phyloP scores from a whole-genome alignment of 352 stramenopile genomes.

The Phytophthora multivora region DNA sequence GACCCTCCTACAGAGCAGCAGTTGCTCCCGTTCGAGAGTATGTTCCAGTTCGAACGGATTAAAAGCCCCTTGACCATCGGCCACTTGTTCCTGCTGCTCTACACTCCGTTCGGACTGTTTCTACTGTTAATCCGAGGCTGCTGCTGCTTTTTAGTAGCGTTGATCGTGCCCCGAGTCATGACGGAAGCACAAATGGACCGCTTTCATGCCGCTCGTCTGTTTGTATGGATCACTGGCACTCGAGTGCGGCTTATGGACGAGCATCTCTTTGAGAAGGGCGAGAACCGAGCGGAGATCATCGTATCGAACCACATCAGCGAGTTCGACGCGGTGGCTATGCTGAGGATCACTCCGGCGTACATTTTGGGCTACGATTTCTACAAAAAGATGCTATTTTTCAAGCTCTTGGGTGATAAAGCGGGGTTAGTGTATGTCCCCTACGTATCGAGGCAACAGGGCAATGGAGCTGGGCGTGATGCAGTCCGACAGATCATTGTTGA shows the following conservation, averaged over 20 bases:
- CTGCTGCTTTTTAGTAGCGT: constrained; percentile 45
- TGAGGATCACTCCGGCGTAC: constrained; percentile 53
- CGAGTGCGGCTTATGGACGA: constrained; percentile 46
- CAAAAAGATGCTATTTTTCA: constrained; percentile 79
- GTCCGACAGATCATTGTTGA: constrained; percentile 71
- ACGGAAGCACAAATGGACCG: constrained; percentile 55
- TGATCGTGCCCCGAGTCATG: constrained; percentile 49
- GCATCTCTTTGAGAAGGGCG: constrained; percentile 37
- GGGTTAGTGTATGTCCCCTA: constrained; percentile 75
- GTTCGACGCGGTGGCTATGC: constrained; percentile 67
- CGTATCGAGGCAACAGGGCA: constrained; percentile 62
- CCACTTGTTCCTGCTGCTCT: constrained; percentile 61
- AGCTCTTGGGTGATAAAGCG: constrained; percentile 60
- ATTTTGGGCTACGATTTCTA: constrained; percentile 86
- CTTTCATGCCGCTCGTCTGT: constrained; percentile 42
- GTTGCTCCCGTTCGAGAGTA: constrained; percentile 47
- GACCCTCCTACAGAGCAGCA: constrained; percentile 40
- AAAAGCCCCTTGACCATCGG: constrained; percentile 46
- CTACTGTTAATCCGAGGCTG: constrained; percentile 48
- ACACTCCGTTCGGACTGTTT: constrained; percentile 57
- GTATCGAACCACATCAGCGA: constrained; percentile 82
- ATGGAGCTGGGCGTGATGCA: constrained; percentile 46
- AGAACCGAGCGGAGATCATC: constrained; percentile 44
- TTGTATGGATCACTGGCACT: constrained; percentile 52
- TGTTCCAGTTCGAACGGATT: constrained; percentile 78